Evolutionary conservation across 2,329 filamentous ascomycete genomes (phyloP), one percentile per base, ranked within the genome.

Genomic region (Fusarium temperatum): DNA sequence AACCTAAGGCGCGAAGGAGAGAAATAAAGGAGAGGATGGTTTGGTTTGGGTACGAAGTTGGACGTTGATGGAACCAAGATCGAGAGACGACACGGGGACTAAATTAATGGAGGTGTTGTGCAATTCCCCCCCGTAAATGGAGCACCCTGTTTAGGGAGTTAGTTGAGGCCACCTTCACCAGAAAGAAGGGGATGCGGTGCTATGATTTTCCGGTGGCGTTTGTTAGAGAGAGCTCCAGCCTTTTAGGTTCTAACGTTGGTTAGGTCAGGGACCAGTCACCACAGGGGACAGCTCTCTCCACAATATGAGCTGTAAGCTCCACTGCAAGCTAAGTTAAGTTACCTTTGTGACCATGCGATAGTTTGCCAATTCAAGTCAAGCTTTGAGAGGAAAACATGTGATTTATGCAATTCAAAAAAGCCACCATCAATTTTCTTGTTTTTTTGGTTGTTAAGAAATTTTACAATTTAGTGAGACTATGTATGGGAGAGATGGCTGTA

Each of bases 151-250:
- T 58, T 42, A 70, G 70, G 73, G 77, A 83, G 81, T 84, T 55
- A 59, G 56, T 59, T 84, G 80, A 85, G 83, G 83, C 83, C 83
- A 85, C 83, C 81, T 84, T 84, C 83, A 74, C 82, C 77, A 82
- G 79, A 83, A 82, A 80, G 70, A 68, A 72, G 64, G 73, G 69
- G 69, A 73, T 64, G 56, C 81, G 81, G 80, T 63, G 44, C 62
- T 82, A 82, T 68, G 60, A 80, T 83, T 77, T 70, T 83, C 82
- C 82, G 82, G 32, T 45, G 53, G 71, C 66, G 58, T 66, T 38
- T 20, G 66, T 66, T 45, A 24, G 61, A 35, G 36, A 35, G n/a
- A 72, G 56, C 53, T 72, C 44, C 35, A 45, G 56, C 42, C 32
- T 35, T 14, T 35, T 8, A 35, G 32, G 32, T 15, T 36, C 55